Evolutionary conservation across 2,329 filamentous ascomycete genomes (phyloP), one percentile per base, ranked within the genome.

Genomic region (Tolypocladium inflatum): DNA sequence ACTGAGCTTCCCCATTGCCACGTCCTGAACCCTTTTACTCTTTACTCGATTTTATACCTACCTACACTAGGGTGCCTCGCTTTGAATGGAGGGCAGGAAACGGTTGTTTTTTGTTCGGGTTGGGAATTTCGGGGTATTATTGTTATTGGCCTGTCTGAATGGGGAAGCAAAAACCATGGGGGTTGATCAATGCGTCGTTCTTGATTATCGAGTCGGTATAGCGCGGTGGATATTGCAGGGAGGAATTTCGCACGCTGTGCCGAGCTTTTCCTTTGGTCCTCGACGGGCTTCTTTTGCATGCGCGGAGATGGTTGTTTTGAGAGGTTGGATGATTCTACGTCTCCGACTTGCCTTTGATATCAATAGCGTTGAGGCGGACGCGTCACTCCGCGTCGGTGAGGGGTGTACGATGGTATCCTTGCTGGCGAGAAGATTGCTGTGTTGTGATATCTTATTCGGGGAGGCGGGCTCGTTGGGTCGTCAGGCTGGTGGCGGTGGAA

Each of bases 11-110:
- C 63, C 17, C 61, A 62, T 26, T 57, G 57, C 42, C 52, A 63
- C 66, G 55, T 60, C 58, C 67, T 59, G 58, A 64, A 61, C 54
- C 51, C 61, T 58, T 61, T 63, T 64, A 62, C 63, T 62, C 56
- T 63, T 61, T 69, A 65, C 59, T 65, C 63, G 57, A 66, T 68
- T 65, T 73, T 67, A 71, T 73, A 68, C 61, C 63, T 64, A 65
- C 61, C 61, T 50, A 21, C n/a, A 55, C 15, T 42, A 35, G 57
- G 51, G 42, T 50, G 52, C 57, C 30, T 38, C 33, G 51, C 54
- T 35, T 56, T 39, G 41, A 50, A n/a, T 56, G 48, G 48, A 37
- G 48, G 55, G 50, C 42, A 41, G 54, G 41, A 45, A 39, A 48
- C n/a, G 33, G 15, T 30, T 38, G 39, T 19, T 30, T 30, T 39